Conservation (phyloP, 2,329 filamentous ascomycete species). For the Talaromyces sp. region DNA sequence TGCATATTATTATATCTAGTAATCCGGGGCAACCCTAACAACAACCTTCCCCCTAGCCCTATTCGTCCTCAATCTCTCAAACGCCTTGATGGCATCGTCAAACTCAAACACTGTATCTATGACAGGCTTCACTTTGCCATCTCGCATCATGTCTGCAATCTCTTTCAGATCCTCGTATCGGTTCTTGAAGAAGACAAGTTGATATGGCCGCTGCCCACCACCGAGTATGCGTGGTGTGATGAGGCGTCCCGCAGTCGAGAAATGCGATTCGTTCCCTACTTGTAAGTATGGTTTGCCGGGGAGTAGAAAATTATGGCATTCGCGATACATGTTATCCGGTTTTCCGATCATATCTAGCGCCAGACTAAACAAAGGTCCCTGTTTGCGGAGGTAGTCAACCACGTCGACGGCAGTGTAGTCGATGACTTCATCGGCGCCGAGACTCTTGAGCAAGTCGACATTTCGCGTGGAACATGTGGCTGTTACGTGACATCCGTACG, state of each 20-base stretch:
- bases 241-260: slow-evolving; percentile 36
- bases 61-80: slow-evolving; percentile 56
- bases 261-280: slow-evolving; percentile 43
- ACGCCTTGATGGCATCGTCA: slow-evolving; percentile 57
- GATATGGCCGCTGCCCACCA: slow-evolving; percentile 45
- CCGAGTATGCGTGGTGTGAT: slow-evolving; percentile 49
- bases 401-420: slow-evolving; percentile 57
- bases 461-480: slow-evolving; percentile 59
- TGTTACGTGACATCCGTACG: slow-evolving; percentile 57
- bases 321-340: slow-evolving; percentile 52
- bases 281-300: slow-evolving; percentile 52
- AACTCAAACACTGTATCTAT: slow-evolving; percentile 56
- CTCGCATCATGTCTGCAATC: slow-evolving; percentile 54
- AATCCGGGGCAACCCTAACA: slow-evolving; percentile 30
- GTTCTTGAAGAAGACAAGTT: slow-evolving; percentile 35
- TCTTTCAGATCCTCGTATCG: slow-evolving; percentile 46
- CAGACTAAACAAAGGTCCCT: slow-evolving; percentile 51
- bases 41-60: slow-evolving; percentile 60
- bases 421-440: slow-evolving; percentile 63
- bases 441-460: slow-evolving; percentile 52
- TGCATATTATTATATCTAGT: too few relatives aligned
- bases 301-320: slow-evolving; percentile 51
- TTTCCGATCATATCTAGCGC: slow-evolving; percentile 58
- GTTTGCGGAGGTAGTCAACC: slow-evolving; percentile 44
- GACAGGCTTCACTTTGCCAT: slow-evolving; percentile 57